Conservation (phyloP, 179 eudicot species). For the Silene coronaria region DNA sequence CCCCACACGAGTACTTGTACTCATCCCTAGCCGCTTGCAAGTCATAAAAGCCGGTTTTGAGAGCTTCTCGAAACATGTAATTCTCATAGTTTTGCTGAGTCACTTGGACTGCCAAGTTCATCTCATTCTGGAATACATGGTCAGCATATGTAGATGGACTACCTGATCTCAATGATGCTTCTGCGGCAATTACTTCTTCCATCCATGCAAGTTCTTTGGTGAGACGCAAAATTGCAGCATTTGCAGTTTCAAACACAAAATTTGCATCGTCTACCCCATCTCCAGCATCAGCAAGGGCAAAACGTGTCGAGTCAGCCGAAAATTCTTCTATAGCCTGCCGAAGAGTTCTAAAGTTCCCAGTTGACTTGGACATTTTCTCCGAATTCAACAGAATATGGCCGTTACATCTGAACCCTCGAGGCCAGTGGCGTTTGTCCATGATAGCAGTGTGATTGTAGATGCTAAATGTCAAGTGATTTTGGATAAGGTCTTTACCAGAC, state of each 20-base stretch:
- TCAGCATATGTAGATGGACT: slow-evolving; percentile 69
- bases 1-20: slow-evolving; percentile 74
- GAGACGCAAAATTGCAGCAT: slow-evolving; percentile 78
- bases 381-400: slow-evolving; percentile 79
- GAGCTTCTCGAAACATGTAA: slow-evolving; percentile 79
- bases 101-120: slow-evolving; percentile 52
- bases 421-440: slow-evolving; percentile 71
- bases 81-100: slow-evolving; percentile 65
- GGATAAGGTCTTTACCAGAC: slow-evolving; percentile 85
- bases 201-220: slow-evolving; percentile 81
- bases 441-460: slow-evolving; percentile 78
- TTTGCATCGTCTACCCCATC: slow-evolving; percentile 96
- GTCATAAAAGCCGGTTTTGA: slow-evolving; percentile 83
- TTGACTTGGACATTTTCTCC: slow-evolving; percentile 93
- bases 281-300: slow-evolving; percentile 89
- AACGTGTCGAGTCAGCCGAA: slow-evolving; percentile 77
- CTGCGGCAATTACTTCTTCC: slow-evolving; percentile 66
- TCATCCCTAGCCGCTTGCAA: slow-evolving; percentile 85
- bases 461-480: slow-evolving; percentile 79
- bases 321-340: slow-evolving; percentile 69
- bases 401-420: slow-evolving; percentile 79
- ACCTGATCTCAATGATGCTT: slow-evolving; percentile 50
- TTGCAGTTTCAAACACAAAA: slow-evolving; percentile 83
- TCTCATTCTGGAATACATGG: slow-evolving; percentile 76
- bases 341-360: slow-evolving; percentile 73